Conservation (phyloP, 2,329 filamentous ascomycete genomes). For the Cryoendolithus antarcticus region DNA sequence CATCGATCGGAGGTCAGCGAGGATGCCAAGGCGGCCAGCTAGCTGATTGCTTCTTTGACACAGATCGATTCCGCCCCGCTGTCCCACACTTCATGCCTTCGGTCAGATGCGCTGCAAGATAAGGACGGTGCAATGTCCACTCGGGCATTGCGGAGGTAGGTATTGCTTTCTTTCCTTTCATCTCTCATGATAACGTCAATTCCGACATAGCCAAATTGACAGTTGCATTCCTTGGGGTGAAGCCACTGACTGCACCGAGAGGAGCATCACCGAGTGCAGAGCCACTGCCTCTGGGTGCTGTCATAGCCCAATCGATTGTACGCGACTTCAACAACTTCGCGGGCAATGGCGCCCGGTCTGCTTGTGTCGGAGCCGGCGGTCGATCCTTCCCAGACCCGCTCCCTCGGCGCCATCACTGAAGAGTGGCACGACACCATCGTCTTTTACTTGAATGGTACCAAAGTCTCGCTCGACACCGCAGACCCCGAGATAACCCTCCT, state of each 20-base stretch:
- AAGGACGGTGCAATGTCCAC: no score
- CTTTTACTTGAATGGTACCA: conserved; percentile 92
- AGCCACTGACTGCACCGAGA: conserved; percentile 1
- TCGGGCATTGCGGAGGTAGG: neutral
- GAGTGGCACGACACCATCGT: conserved; percentile 75
- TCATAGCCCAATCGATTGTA: no score
- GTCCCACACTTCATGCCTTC: no score
- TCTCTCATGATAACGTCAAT: neutral
- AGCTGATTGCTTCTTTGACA: no score
- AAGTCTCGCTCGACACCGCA: conserved; percentile 69
- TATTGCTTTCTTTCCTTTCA: neutral
- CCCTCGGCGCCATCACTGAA: conserved; percentile 54
- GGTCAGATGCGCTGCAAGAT: no score
- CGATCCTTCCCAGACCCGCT: conserved; percentile 29
- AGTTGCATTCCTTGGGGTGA: neutral
- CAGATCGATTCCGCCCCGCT: no score
- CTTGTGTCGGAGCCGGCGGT: conserved; percentile 35
- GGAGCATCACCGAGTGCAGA: neutral
- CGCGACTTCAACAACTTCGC: neutral
- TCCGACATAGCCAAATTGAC: neutral
- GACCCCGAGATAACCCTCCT: conserved; percentile 87
- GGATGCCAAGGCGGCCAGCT: no score
- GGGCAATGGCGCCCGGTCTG: conserved; percentile 46
- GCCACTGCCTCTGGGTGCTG: no score
- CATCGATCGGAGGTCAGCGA: no score